Evolutionary conservation across 306 rosid genomes (phyloP), one percentile per base, ranked within the genome.

Genomic region (Carpinus viminea): DNA sequence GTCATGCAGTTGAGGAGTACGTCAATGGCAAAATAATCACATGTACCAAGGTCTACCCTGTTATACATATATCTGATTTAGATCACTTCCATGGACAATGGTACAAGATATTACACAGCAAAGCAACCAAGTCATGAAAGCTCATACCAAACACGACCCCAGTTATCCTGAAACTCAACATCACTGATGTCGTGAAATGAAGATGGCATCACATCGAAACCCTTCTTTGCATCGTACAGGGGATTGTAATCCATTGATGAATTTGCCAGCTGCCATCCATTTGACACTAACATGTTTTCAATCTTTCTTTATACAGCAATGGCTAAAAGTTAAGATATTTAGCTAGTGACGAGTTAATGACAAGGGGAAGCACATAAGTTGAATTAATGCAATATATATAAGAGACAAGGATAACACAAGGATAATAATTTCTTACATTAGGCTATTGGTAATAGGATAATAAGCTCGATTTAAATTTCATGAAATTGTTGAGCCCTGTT

Each of bases 11-110:
- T 95, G 84, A 95, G 91, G 53, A 92, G 97, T 15, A 91, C 97
- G 75, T 95, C 98, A 31, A 95, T 78, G 41, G 93, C 93, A 66
- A 95, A 91, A 85, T 87, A 85, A 88, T 95, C 94, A 13, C 88
- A 80, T 18, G 98, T 95, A 53, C 97, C 98, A 10, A 95, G 88
- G 88, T 95, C 98, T 77, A 93, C 98, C 98, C 98, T 91, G 97
- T 43, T 70, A 68, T 48, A 82, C 62, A 83, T 56, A 68, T 41
- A 77, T 36, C 38, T 73, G 16, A 51, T 50, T 79, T 70, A 53
- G 76, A 77, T 70, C 57, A 47, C 64, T 15, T 69, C n/a, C 31
- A 28, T 38, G 20, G 48, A 70, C 55, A 76, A 16, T 4, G 51
- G 73, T 60, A 43, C 31, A 31, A 12, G 21, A 43, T 16, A 48